Evolutionary conservation across 1,139 yeast species (phyloP).

Genomic region (Pichia kudriavzevii): DNA sequence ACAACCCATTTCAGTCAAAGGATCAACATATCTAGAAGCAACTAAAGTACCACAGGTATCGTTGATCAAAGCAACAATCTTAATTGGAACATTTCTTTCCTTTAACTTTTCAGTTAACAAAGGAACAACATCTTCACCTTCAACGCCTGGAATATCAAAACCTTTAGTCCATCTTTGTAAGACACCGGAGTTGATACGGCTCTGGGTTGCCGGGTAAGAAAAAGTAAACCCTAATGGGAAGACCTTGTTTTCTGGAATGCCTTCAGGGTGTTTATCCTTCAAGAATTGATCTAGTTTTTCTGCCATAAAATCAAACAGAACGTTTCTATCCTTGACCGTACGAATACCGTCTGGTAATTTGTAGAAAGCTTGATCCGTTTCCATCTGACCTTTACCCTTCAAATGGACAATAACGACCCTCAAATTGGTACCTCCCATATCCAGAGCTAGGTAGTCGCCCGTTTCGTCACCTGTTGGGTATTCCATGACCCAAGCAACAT

Average conservation of each 20-base stretch:
- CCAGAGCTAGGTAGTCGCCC: constrained; percentile 90
- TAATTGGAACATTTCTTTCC: constrained; percentile 64
- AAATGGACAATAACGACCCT: constrained; percentile 84
- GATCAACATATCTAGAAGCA: constrained; percentile 91
- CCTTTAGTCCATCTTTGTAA: constrained; percentile 99
- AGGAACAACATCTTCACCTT: constrained; percentile 92
- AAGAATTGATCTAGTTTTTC: constrained; percentile 61
- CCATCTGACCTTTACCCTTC: constrained; percentile 73
- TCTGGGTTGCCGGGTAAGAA: constrained; percentile 89
- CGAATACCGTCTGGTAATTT: constrained; percentile 70
- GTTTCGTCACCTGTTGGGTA: constrained; percentile 89
- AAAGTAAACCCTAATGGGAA: constrained; percentile 94
- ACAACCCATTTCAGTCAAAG: constrained; percentile 89
- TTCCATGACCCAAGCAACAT: constrained; percentile 54
- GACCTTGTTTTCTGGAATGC: constrained; percentile 34
- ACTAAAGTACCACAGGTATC: constrained; percentile 97
- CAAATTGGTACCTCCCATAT: constrained; percentile 93
- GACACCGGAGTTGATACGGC: constrained; percentile 75
- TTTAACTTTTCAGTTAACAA: constrained; percentile 75
- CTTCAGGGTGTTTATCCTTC: constrained; percentile 60
- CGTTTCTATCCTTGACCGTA: constrained; percentile 65
- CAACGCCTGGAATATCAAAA: constrained; percentile 89
- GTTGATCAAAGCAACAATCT: constrained; percentile 88
- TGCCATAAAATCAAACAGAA: constrained; percentile 84
- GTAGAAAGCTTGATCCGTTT: constrained; percentile 79